These are phyloP conservation scores for Phaffia australis DNA, from an alignment of 768 basidiomycete genomes.

Conservation along the genomic window DNA sequence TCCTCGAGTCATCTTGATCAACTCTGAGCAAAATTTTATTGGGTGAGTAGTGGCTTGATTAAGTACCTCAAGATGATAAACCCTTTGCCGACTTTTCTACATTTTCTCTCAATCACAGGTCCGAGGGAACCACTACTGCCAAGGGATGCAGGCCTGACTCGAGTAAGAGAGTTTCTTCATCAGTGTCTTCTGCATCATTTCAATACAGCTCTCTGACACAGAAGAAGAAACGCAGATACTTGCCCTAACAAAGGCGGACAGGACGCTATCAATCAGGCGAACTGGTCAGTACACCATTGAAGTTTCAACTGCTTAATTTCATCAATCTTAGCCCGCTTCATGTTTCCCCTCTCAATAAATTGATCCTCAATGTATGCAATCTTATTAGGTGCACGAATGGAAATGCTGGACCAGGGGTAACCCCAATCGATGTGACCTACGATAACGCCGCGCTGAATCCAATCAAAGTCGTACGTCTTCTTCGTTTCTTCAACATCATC, in stretches of 20 bases:
- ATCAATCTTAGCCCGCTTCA: neutral
- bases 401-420: neutral
- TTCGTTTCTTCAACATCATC: too few species aligned
- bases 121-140: neutral
- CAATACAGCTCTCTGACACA: too few species aligned
- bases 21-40: constrained; percentile 2
- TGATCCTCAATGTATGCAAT: too few species aligned
- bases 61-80: neutral
- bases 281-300: neutral
- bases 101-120: neutral
- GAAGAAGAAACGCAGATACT: too few species aligned
- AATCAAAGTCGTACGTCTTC: constrained; percentile 6
- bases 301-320: neutral
- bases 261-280: constrained; percentile 2
- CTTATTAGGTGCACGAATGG: neutral
- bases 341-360: too few species aligned
- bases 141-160: neutral
- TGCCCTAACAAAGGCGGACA: too few species aligned
- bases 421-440: constrained; percentile 2
- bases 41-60: neutral
- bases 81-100: neutral
- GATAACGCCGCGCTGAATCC: constrained; percentile 2
- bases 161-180: neutral
- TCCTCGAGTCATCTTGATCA: neutral
- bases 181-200: too few species aligned